These are phyloP conservation scores for Peronospora farinosa DNA, from an alignment of 352 stramenopile species.

Conservation along the genomic window DNA sequence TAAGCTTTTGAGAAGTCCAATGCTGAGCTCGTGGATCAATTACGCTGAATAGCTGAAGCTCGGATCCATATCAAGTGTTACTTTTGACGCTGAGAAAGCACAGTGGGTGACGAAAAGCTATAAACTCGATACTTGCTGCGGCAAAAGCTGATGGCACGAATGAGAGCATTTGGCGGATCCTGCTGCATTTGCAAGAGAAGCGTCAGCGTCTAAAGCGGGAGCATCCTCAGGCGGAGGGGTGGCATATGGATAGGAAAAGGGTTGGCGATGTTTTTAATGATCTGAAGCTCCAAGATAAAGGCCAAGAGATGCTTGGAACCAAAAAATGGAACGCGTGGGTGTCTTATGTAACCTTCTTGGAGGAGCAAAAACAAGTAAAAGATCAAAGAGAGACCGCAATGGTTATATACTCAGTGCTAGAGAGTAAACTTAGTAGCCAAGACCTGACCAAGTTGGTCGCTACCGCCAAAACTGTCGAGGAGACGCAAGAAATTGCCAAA, in stretches of 20 bases:
- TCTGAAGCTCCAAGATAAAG: not conserved
- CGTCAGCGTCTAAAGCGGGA: no score
- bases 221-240: not conserved
- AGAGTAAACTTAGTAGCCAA: not conserved
- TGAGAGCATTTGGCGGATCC: not conserved
- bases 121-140: not conserved
- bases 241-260: conserved; percentile 2
- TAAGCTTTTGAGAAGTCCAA: conserved; percentile 3
- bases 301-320: not conserved
- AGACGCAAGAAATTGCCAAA: not conserved
- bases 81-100: not conserved
- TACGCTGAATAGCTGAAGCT: not conserved
- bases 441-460: not conserved
- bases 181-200: no score
- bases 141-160: not conserved
- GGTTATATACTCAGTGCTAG: not conserved
- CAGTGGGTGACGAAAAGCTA: not conserved
- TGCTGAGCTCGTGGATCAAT: conserved; percentile 3
- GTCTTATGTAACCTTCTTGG: not conserved
- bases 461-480: not conserved
- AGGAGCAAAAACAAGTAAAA: not conserved
- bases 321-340: conserved; percentile 1
- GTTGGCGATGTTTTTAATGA: conserved; percentile 1
- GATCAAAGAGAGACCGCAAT: not conserved
- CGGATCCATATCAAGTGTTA: conserved; percentile 4